Base-by-base conservation (phyloP, 2,329 filamentous ascomycete species). In the Colletotrichum liaoningense region DNA sequence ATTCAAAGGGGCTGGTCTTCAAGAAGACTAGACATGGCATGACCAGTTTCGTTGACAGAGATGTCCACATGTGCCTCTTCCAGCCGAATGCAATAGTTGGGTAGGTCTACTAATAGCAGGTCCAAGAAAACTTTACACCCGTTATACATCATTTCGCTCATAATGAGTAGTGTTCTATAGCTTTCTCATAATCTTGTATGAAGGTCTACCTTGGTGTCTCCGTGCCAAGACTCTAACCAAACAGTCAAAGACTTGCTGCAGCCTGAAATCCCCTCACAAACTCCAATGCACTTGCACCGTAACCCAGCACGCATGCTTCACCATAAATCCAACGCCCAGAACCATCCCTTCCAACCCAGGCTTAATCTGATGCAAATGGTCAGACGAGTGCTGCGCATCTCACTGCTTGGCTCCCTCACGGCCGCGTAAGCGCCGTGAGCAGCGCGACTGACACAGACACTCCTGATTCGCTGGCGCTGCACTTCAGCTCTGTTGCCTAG, bases 391-490 rank as follows among this genome's bases (percentile, higher is more conserved):
- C 62, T 65, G 35, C 63, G 33, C 63, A 52, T 65, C 63, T 26
- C 19, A 14, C 22, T 28, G 26, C 59, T 66, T 73, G 70, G 67
- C 71, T 49, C 67, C 49, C 49, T 65, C 60, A 55, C 14, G 49
- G 71, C 71, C 71, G 46, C 67, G 71, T 73, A 71, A 73, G 71
- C 71, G 49, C 56, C 67, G 71, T 73, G 65, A 73, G 71, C 71
- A 71, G 49, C 38, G 26, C 26, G 38, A 26, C 38, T 46, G 22
- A 14, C 19, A 8, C 16, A 22, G 28, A 19, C 19, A 28, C 30
- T 14, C 60, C 26, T 66, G 60, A 73, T 66, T 62, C 60, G 70
- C 60, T 26, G 24, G 24, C 26, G 22, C 46, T 26, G 35, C 33
- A 54, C 14, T 49, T 59, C 57, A 66, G 56, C 67, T 30, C 60